A percentile compares a stretch with the other conserved stretches of the same genome.
Conservation (phyloP, 139 green algal species). For the Volvox africanus region DNA sequence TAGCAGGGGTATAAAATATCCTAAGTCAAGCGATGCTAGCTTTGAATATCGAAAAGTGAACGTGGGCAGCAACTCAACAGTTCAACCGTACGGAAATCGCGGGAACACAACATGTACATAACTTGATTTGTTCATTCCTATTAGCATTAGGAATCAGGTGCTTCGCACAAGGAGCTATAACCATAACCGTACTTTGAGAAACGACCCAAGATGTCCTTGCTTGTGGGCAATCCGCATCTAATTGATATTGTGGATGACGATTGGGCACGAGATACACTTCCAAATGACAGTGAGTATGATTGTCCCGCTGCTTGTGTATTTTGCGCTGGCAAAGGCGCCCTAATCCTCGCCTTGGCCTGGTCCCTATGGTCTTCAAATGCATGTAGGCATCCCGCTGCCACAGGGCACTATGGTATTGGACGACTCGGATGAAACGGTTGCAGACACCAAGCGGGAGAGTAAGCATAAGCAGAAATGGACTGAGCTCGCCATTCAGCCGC, state of each 20-base stretch:
- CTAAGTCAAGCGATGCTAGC: too few relatives aligned
- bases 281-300: conserved; percentile 35
- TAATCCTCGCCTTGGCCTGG: too few relatives aligned
- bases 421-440: background rate
- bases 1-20: too few relatives aligned
- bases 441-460: background rate
- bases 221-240: conserved; percentile 2
- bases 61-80: too few relatives aligned
- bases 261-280: conserved; percentile 37
- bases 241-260: conserved; percentile 39
- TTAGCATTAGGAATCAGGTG: too few relatives aligned
- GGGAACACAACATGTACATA: too few relatives aligned
- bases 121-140: too few relatives aligned
- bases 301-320: background rate
- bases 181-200: too few relatives aligned
- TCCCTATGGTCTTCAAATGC: background rate
- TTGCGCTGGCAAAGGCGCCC: background rate
- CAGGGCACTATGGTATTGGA: background rate
- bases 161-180: too few relatives aligned
- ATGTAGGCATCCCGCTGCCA: conserved; percentile 20
- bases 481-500: conserved; percentile 38
- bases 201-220: background rate
- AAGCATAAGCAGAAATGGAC: conserved; percentile 10
- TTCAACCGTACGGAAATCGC: too few relatives aligned
- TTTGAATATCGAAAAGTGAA: too few relatives aligned